Evolutionary conservation across 2,329 filamentous ascomycete species (phyloP), one percentile per base, ranked within the genome.

Genomic region (Claviceps sp.): DNA sequence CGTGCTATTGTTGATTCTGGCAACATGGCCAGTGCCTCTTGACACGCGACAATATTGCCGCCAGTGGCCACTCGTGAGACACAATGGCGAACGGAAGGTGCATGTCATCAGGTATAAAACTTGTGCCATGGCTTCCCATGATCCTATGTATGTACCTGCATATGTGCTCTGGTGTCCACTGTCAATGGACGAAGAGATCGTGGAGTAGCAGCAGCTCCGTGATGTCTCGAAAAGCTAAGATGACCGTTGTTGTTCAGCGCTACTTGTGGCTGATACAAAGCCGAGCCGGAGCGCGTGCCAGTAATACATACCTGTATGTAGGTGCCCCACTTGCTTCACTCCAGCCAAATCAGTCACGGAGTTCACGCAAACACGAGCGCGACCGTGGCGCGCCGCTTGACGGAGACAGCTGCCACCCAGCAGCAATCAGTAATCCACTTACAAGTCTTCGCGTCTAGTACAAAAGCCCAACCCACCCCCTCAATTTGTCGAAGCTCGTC

Each of bases 361-460:
- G 37, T 23, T 52, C 39, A 50, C 42, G 53, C 51, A 51, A 54
- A 48, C 50, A 52, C 54, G 50, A 55, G 52, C 54, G 53, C 53
- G 50, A 54, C 50, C 47, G 47, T 52, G 53, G 53, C 53, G 53
- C 53, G 53, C 50, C 22, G 42, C 38, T 50, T 45, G 22, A 47
- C 20, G 47, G 34, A 43, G 51, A 53, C 55, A 53, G 53, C 53
- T 55, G 51, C 57, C 54, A 55, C 56, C 26, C 57, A 42, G 17
- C 54, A 57, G 55, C 64, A 78, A 80, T 81, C 78, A 80, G 78
- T 77, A 79, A 74, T 66, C 66, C 68, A 68, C 68, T 69, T 68
- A 65, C 64, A 66, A 65, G 66, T 58, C 60, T 66, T 68, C 73
- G 72, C 75, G 71, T 73, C 69, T 73, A 77, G 71, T 80, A 81